Evolutionary conservation across 139 green algal genomes (phyloP), one percentile per base, ranked within the genome.

Genomic region (Closterium sp.): DNA sequence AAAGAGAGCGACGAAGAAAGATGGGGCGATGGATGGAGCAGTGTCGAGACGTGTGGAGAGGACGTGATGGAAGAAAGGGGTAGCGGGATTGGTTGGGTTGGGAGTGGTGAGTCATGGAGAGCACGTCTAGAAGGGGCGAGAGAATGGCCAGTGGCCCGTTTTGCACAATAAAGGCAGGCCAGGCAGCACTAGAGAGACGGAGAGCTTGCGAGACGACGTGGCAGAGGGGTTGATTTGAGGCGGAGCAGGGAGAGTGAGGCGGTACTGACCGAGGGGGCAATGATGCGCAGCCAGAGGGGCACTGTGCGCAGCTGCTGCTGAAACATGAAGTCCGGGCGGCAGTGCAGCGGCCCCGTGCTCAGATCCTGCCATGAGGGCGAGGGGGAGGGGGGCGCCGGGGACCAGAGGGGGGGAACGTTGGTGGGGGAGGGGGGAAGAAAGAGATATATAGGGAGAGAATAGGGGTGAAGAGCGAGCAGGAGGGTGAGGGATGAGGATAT

Each of bases 321-420:
- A 91, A 96, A 99, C 38, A 97, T 94, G 36, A 95, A 88, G 69
- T 95, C 96, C 55, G 92, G 91, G 23, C 95, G 28, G 91, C 92
- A 94, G 32, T 66, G 30, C 36, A 94, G 32, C 83, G 89, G 91
- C 4, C 91, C 91, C 3, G 84, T 93, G 32, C 33, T 93, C 91
- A 94, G 76, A 81, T 94, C 92, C 90, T 94, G 89, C 92, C 84
- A 21, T 6, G 10, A 85, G 36, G 69, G 9, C 69, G 28, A 12
- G 69, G 28, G 69, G 9, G 8, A 84, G 69, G 4, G 32, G 84
- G 96, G 95, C 7, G 95, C 96, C 69, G 96, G 90, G 34, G 55
- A 31, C 23, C 21, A 31, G 33, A 31, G 33, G 12, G 5, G 33
- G 66, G 35, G 81, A 34, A 1, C 31, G 5, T 32, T 2, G 81